These are phyloP conservation scores for Plasmodium fragile DNA, from an alignment of 169 alveolate genomes.

Conservation along the genomic window DNA sequence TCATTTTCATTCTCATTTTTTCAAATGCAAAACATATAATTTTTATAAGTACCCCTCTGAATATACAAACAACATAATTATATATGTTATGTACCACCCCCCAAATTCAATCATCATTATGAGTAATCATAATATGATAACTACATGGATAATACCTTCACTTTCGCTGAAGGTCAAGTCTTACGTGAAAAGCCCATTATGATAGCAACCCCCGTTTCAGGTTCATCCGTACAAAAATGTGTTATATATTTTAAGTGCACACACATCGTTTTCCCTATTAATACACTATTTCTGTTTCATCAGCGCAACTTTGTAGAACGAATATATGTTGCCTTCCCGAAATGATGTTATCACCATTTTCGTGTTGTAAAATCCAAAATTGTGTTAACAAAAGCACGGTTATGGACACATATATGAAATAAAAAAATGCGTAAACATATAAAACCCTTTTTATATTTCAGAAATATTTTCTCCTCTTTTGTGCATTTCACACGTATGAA, in stretches of 20 bases:
- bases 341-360: not conserved
- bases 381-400: not conserved
- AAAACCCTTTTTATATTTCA: not conserved
- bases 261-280: not conserved
- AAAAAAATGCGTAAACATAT: not conserved
- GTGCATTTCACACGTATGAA: not conserved
- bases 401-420: not conserved
- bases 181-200: not conserved
- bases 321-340: not conserved
- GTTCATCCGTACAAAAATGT: not conserved
- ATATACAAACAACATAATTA: not conserved
- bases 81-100: not conserved
- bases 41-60: not conserved
- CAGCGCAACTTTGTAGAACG: not conserved
- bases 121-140: not conserved
- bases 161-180: not conserved
- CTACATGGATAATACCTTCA: not conserved
- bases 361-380: not conserved
- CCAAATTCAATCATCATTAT: not conserved
- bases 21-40: not conserved
- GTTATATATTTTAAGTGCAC: not conserved
- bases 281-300: not conserved
- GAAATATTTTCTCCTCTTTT: not conserved
- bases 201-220: not conserved
- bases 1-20: not conserved